Conservation (phyloP, 1,284 basidiomycete genomes). For the Coniferiporia sulphurascens region DNA sequence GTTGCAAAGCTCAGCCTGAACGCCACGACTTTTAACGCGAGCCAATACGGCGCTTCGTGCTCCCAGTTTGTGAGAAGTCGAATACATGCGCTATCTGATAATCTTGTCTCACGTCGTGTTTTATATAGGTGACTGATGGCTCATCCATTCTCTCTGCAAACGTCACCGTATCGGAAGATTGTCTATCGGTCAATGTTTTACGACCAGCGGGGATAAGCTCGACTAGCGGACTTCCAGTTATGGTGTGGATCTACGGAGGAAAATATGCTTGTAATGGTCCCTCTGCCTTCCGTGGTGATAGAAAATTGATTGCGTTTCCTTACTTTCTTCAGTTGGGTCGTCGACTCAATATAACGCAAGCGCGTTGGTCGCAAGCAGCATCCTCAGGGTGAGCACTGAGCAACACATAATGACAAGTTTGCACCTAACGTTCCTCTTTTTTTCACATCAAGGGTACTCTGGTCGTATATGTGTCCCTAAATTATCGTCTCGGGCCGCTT, state of each 20-base stretch:
- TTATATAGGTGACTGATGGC: too few relatives aligned
- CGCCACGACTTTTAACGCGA: constrained; percentile 36
- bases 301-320: too few relatives aligned
- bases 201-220: constrained; percentile 32
- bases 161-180: constrained; percentile 36
- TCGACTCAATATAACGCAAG: constrained; percentile 37
- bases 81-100: background rate
- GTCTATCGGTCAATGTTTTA: constrained; percentile 43
- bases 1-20: constrained; percentile 38
- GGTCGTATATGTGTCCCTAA: constrained; percentile 51
- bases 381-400: constrained; percentile 33
- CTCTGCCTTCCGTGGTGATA: too few relatives aligned
- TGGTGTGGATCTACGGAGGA: constrained; percentile 32
- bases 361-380: constrained; percentile 40
- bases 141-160: background rate
- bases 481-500: constrained; percentile 49
- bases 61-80: constrained; percentile 36
- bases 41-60: constrained; percentile 50
- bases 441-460: constrained; percentile 32
- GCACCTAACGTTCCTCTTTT: constrained; percentile 1
- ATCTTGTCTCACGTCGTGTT: background rate
- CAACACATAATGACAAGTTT: background rate
- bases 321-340: constrained; percentile 23
- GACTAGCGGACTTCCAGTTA: constrained; percentile 31
- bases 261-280: constrained; percentile 9